phyloP scores from a whole-genome alignment of 768 basidiomycete genomes.

The Clavaria fumosa region DNA sequence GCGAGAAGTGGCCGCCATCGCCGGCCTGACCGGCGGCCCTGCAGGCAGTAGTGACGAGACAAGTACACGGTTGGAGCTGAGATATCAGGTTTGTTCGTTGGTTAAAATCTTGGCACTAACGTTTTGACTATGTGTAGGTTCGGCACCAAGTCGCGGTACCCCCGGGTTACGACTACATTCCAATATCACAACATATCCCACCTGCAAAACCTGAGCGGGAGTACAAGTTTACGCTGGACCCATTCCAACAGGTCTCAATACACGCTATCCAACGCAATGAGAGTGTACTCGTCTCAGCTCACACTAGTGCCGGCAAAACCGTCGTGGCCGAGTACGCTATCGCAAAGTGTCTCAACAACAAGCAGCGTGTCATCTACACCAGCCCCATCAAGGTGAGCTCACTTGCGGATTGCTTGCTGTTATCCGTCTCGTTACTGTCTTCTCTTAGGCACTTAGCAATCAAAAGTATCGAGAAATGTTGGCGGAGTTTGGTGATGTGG shows the following conservation, averaged over 20 bases:
- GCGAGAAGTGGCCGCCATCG: slow-evolving; percentile 79
- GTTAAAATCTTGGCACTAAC: not conserved
- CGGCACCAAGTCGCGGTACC: slow-evolving; percentile 96
- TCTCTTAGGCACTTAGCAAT: slow-evolving; percentile 79
- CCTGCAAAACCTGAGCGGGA: slow-evolving; percentile 79
- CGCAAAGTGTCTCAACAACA: slow-evolving; percentile 85
- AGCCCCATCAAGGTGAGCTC: slow-evolving; percentile 99
- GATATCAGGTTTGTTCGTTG: slow-evolving; percentile 49
- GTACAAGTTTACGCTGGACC: slow-evolving; percentile 95
- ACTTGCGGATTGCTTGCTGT: too few relatives aligned
- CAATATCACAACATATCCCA: slow-evolving; percentile 84
- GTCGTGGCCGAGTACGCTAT: slow-evolving; percentile 99
- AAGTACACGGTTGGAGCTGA: slow-evolving; percentile 57
- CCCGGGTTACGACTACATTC: slow-evolving; percentile 76
- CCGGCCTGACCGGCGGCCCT: slow-evolving; percentile 70
- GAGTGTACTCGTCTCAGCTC: slow-evolving; percentile 93
- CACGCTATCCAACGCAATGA: slow-evolving; percentile 95
- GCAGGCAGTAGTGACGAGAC: slow-evolving; percentile 29
- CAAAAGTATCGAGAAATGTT: slow-evolving; percentile 98
- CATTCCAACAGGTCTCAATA: slow-evolving; percentile 91
- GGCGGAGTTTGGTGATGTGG: slow-evolving; percentile 94
- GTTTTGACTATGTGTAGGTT: slow-evolving; percentile 33
- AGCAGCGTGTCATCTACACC: slow-evolving; percentile 96
- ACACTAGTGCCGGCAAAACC: slow-evolving; percentile 98
- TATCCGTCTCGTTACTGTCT: too few relatives aligned